Evolutionary conservation across 441 rosid genomes (phyloP).

Genomic region (Geranium incanum): DNA sequence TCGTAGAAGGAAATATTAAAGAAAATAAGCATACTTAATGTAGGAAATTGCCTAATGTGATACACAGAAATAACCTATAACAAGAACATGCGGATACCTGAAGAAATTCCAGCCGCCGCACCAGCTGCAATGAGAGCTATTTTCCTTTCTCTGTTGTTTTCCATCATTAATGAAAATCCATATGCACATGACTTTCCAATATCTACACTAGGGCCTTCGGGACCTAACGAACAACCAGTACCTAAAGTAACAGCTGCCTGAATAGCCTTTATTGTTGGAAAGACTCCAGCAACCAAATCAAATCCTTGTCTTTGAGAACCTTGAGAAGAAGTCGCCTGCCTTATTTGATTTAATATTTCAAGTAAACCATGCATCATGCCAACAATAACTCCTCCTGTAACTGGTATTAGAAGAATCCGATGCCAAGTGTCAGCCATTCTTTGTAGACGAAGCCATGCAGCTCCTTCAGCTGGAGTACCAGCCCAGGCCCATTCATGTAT

Average conservation of each 20-base stretch:
- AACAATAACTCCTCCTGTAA: conserved; percentile 87
- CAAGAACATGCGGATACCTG: conserved; percentile 39
- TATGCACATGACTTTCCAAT: conserved; percentile 92
- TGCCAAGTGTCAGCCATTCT: conserved; percentile 88
- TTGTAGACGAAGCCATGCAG: conserved; percentile 92
- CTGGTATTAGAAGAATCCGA: conserved; percentile 79
- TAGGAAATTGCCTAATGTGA: neutral
- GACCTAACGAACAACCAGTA: conserved; percentile 93
- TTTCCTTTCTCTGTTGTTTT: conserved; percentile 86
- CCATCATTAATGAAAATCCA: conserved; percentile 86
- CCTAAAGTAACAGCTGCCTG: conserved; percentile 94
- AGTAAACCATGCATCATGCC: conserved; percentile 97
- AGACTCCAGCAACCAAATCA: conserved; percentile 74
- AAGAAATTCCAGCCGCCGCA: conserved; percentile 93
- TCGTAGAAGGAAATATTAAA: neutral
- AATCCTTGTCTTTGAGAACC: conserved; percentile 44
- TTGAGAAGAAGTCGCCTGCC: conserved; percentile 55
- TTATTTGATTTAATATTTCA: conserved; percentile 77
- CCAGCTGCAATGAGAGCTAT: conserved; percentile 95
- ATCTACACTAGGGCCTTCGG: conserved; percentile 95
- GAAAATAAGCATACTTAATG: neutral
- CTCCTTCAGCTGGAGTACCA: conserved; percentile 91
- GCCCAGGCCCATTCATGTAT: conserved; percentile 99
- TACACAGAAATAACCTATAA: neutral
- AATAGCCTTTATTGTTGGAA: conserved; percentile 75